Evolutionary conservation across 169 alveolate genomes (phyloP), one percentile per base, ranked within the genome.

Genomic region (Babesia caballi): DNA sequence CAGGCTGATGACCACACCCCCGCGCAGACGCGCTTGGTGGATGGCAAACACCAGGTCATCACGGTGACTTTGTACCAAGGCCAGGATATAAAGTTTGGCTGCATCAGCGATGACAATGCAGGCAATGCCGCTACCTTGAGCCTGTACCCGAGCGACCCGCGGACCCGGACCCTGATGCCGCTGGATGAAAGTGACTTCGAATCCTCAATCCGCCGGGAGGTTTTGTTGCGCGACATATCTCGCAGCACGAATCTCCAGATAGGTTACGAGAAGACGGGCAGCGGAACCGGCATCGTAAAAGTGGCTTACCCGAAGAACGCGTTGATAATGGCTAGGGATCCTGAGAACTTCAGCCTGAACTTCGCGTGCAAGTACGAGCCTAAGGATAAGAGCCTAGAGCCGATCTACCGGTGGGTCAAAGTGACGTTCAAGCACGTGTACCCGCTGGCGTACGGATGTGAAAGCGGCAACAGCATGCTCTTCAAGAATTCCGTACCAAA

Each of bases 401-500:
- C 50, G 9, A 28, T 67, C 38, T 68, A 68, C 61, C 9, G 58
- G 8, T 68, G 87, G 87, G 17, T 78, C n/a, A 66, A 68, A 32
- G 36, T 78, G 28, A 68, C 19, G 33, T 54, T 67, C 51, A 46
- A 4, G 25, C 14, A 56, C 36, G 83, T 78, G 32, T 54, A 50
- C 17, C 87, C 87, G 15, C 47, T 78, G 66, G 71, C 82, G 4
- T 78, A 78, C 32, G 87, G 87, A n/a, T 78, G 82, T 23, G 87
- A 74, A 27, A 58, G 60, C n/a, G 82, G 82, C n/a, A 19, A 30
- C 49, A 25, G 32, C 40, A 38, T 30, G 36, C 50, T 78, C 27
- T 78, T 78, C 36, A 52, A 25, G 33, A 78, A 78, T 36, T 28
- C 72, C 36, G 66, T 33, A 33, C 52, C 60, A 33, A 12, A 11